A percentile compares a stretch with the other conserved stretches of the same genome.
phyloP scores from a whole-genome alignment of 441 rosid species.

The Mallotus japonicus region DNA sequence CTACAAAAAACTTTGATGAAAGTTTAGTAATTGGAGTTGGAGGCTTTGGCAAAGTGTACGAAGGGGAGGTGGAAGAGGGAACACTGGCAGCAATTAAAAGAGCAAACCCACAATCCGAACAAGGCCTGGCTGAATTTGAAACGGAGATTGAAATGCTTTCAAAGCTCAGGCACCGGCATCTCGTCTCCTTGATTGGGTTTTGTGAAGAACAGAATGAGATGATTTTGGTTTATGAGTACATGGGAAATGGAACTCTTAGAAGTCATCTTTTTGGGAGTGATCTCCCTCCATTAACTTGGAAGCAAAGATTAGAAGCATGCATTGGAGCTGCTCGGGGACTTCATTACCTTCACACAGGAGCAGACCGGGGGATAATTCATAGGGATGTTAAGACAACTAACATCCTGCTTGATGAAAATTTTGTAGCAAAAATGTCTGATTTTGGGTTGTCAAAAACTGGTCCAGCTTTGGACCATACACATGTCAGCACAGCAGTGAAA shows the following conservation, averaged over 20 bases:
- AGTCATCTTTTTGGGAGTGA: conserved; percentile 76
- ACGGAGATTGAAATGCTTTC: conserved; percentile 92
- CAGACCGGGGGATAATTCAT: conserved; percentile 81
- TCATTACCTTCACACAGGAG: conserved; percentile 91
- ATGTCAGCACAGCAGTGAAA: conserved; percentile 90
- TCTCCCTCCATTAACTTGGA: conserved; percentile 73
- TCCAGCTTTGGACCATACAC: conserved; percentile 77
- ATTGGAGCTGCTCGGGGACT: conserved; percentile 83
- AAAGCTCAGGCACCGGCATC: conserved; percentile 78
- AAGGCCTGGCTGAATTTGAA: conserved; percentile 82
- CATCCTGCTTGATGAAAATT: conserved; percentile 68
- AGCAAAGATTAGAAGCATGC: conserved; percentile 72
- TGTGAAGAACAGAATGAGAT: conserved; percentile 82
- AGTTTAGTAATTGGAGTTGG: conserved; percentile 75
- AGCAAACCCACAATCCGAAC: conserved; percentile 85
- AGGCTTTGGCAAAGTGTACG: conserved; percentile 84
- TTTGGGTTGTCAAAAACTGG: conserved; percentile 80
- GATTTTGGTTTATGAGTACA: conserved; percentile 89
- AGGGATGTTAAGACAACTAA: conserved; percentile 89
- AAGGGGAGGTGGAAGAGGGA: conserved; percentile 79
- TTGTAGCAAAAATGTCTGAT: conserved; percentile 86
- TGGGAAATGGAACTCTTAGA: conserved; percentile 81
- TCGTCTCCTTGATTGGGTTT: conserved; percentile 83
- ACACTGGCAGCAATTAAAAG: conserved; percentile 69
- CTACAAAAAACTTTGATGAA: conserved; percentile 76